Conservation (phyloP, 768 basidiomycete species). For the Suillus placidus region DNA sequence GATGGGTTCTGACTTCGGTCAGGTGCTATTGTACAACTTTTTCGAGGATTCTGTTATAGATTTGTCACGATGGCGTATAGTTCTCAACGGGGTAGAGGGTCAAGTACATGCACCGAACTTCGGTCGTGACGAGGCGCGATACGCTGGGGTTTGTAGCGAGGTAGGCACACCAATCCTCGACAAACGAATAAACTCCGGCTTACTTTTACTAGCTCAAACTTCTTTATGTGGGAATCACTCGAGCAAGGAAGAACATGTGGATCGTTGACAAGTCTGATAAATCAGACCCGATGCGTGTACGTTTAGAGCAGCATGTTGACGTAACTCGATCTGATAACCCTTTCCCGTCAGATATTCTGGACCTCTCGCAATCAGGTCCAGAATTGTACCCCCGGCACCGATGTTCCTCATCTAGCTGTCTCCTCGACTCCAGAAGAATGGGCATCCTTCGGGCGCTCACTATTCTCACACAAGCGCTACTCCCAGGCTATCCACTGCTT, state of each 20-base stretch:
- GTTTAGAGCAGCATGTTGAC: conserved; percentile 14
- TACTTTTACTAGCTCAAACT: conserved; percentile 53
- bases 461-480: conserved; percentile 42
- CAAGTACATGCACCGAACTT: conserved; percentile 45
- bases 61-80: conserved; percentile 58
- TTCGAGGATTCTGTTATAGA: conserved; percentile 64
- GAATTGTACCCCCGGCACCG: conserved; percentile 48
- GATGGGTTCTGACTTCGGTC: background rate
- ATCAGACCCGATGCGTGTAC: conserved; percentile 59
- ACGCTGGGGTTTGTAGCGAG: conserved; percentile 61
- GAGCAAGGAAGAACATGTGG: conserved; percentile 72
- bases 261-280: conserved; percentile 63
- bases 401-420: conserved; percentile 56
- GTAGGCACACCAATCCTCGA: conserved; percentile 33
- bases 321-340: background rate
- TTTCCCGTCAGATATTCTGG: conserved; percentile 53
- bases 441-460: conserved; percentile 39
- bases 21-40: conserved; percentile 79
- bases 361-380: conserved; percentile 46
- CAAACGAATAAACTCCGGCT: background rate
- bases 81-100: conserved; percentile 47
- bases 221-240: conserved; percentile 71
- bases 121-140: conserved; percentile 44
- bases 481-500: conserved; percentile 58
- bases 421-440: conserved; percentile 54